phyloP scores from a whole-genome alignment of 495 filamentous ascomycete species.

The Penicillium cataractarum region DNA sequence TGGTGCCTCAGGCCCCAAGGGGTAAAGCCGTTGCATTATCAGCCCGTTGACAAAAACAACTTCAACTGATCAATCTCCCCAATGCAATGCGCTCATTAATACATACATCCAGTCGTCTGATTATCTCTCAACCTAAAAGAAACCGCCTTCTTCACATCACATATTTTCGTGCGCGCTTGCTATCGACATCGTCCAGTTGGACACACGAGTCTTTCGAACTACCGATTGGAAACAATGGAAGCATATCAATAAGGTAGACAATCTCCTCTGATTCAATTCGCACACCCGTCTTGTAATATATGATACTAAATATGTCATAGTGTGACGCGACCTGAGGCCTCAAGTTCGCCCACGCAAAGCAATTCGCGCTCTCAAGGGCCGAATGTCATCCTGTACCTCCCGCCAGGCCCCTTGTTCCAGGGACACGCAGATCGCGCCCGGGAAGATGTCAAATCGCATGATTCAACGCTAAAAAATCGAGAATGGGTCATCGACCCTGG shows the following conservation, averaged over 20 bases:
- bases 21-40: too few species aligned
- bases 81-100: slow-evolving; percentile 21
- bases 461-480: not conserved
- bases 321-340: slow-evolving; percentile 28
- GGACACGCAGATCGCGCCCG: not conserved
- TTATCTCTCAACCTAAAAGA: not conserved
- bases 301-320: slow-evolving; percentile 18
- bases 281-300: not conserved
- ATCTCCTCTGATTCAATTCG: not conserved
- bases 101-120: not conserved
- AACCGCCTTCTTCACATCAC: not conserved
- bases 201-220: slow-evolving; percentile 26
- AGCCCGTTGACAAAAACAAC: slow-evolving; percentile 1
- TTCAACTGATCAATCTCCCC: not conserved
- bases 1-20: too few species aligned
- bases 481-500: not conserved
- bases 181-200: slow-evolving; percentile 13
- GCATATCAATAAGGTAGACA: slow-evolving; percentile 34
- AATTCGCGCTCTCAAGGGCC: not conserved
- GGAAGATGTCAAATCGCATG: not conserved
- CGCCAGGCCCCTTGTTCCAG: slow-evolving; percentile 41
- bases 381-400: slow-evolving; percentile 46
- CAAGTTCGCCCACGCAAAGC: slow-evolving; percentile 3
- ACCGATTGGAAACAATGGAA: slow-evolving; percentile 41
- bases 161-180: slow-evolving; percentile 6